A percentile compares a stretch with the other conserved stretches of the same genome.
Evolutionary conservation across 179 eudicot genomes (phyloP).

Genomic region (Actinidia chinensis): DNA sequence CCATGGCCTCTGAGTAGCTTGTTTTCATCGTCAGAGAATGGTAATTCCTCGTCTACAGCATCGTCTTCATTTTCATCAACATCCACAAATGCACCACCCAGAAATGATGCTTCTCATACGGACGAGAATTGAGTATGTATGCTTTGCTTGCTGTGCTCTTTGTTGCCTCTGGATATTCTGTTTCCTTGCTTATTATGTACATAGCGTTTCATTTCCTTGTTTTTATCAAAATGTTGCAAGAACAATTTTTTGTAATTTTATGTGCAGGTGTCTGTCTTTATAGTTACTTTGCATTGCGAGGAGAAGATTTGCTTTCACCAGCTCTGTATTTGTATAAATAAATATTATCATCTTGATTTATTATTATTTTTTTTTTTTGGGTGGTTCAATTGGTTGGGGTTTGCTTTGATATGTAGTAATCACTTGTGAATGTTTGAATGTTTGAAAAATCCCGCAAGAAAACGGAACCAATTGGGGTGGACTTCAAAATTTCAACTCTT

Average conservation of each 20-base stretch:
- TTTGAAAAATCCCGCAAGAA: neutral
- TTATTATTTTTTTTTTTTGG: neutral
- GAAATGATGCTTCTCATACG: constrained; percentile 22
- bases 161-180: neutral
- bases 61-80: constrained; percentile 13
- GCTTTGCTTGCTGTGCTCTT: neutral
- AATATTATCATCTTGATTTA: neutral
- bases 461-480: neutral
- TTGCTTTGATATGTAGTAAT: neutral
- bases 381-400: neutral
- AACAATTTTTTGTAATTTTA: constrained; percentile 2
- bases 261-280: neutral
- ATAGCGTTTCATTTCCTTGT: neutral
- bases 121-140: constrained; percentile 31
- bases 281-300: neutral
- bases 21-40: constrained; percentile 44
- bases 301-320: neutral
- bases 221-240: constrained; percentile 1
- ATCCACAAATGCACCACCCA: constrained; percentile 24
- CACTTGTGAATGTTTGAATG: neutral
- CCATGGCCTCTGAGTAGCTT: constrained; percentile 53
- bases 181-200: constrained; percentile 5
- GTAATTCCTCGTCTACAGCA: constrained; percentile 24
- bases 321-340: neutral
- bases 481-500: no score